phyloP scores from a whole-genome alignment of 2,329 filamentous ascomycete genomes.

The Ceratocystis ficicola region DNA sequence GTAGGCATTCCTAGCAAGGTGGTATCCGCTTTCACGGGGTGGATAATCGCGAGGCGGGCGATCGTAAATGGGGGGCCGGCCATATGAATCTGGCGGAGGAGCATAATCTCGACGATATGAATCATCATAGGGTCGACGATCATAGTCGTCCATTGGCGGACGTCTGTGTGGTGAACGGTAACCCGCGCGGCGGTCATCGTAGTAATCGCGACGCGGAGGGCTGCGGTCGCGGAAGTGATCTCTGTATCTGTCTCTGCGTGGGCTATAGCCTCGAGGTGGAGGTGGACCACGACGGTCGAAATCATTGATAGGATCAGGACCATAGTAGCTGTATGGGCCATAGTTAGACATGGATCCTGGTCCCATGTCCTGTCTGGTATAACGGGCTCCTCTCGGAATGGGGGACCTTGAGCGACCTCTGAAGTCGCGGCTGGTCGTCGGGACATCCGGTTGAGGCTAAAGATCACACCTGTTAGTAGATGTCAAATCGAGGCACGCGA shows the following conservation, averaged over 20 bases:
- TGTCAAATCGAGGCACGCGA: not conserved
- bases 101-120: constrained; percentile 57
- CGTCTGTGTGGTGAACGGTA: constrained; percentile 75
- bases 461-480: constrained; percentile 1
- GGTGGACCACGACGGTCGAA: constrained; percentile 61
- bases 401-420: constrained; percentile 68
- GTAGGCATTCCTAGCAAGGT: constrained; percentile 36
- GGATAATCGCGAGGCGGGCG: constrained; percentile 41
- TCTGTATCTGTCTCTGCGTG: constrained; percentile 51
- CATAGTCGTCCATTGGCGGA: constrained; percentile 67
- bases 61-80: constrained; percentile 44
- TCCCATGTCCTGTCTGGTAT: constrained; percentile 3
- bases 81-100: constrained; percentile 45
- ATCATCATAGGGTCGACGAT: constrained; percentile 59
- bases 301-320: constrained; percentile 43
- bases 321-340: constrained; percentile 8
- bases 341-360: constrained; percentile 8
- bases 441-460: constrained; percentile 63
- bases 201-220: constrained; percentile 77
- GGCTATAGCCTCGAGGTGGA: constrained; percentile 66
- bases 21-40: constrained; percentile 40
- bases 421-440: constrained; percentile 40
- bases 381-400: constrained; percentile 40
- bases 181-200: constrained; percentile 59
- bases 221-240: constrained; percentile 82